Conservation (phyloP, 2,329 filamentous ascomycete species). For the Aspergillus terreus region DNA sequence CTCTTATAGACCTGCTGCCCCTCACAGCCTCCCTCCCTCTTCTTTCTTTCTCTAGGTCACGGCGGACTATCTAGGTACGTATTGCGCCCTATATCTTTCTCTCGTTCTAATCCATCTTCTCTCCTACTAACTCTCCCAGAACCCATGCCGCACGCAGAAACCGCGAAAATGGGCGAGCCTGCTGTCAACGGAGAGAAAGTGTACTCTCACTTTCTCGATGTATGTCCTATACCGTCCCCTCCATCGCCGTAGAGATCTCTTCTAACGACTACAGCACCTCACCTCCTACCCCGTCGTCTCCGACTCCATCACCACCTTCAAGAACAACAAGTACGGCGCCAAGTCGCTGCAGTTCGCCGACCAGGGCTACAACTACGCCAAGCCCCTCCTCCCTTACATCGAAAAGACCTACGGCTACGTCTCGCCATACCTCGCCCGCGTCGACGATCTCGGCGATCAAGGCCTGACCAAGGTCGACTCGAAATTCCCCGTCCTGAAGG, state of each 20-base stretch:
- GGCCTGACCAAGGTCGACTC: conserved; percentile 67
- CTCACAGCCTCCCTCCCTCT: neutral
- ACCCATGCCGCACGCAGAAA: conserved; percentile 49
- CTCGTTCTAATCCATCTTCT: neutral
- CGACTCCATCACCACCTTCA: conserved; percentile 74
- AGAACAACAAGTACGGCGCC: conserved; percentile 76
- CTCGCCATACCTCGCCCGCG: conserved; percentile 78
- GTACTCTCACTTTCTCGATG: conserved; percentile 46
- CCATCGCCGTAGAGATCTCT: conserved; percentile 17
- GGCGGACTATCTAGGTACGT: neutral
- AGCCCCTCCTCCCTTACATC: conserved; percentile 66
- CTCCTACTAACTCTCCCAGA: conserved; percentile 1
- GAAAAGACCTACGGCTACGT: conserved; percentile 73
- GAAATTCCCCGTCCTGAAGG: conserved; percentile 69
- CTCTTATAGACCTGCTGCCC: neutral
- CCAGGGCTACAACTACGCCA: conserved; percentile 70
- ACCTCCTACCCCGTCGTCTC: conserved; percentile 78
- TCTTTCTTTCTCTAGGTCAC: neutral
- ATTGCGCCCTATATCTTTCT: neutral
- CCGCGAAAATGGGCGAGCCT: conserved; percentile 44
- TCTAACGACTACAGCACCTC: conserved; percentile 62
- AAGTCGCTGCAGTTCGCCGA: conserved; percentile 74
- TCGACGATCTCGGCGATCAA: conserved; percentile 71
- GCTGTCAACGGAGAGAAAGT: conserved; percentile 50
- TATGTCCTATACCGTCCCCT: conserved; percentile 22